These are phyloP conservation scores for Erythrobasidium yunnanense DNA, from an alignment of 768 basidiomycete species.

Conservation along the genomic window DNA sequence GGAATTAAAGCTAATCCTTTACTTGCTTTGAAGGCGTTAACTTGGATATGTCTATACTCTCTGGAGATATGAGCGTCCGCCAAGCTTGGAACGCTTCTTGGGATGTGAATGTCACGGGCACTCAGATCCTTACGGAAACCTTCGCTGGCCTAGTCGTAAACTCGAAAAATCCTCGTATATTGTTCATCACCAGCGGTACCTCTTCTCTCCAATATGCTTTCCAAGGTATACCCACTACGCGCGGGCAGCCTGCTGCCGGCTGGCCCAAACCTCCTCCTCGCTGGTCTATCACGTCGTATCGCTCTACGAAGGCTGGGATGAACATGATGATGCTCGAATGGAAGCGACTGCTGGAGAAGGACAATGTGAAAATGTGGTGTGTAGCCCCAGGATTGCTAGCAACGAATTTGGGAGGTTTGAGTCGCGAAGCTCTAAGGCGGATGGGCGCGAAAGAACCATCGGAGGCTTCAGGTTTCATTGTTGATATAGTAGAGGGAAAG, in stretches of 20 bases:
- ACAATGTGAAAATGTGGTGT: constrained; percentile 31
- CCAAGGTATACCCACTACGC: neutral
- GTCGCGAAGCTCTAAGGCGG: neutral
- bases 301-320: constrained; percentile 33
- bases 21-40: neutral
- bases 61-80: neutral
- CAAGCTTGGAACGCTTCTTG: neutral
- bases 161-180: constrained; percentile 5
- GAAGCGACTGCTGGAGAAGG: constrained; percentile 33
- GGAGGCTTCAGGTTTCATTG: constrained; percentile 27
- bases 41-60: neutral
- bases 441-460: constrained; percentile 30
- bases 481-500: constrained; percentile 31
- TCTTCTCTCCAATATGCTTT: neutral
- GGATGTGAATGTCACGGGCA: constrained; percentile 32
- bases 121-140: constrained; percentile 31
- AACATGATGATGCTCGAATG: constrained; percentile 36
- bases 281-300: constrained; percentile 26
- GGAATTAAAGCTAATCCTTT: neutral
- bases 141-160: constrained; percentile 31
- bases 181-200: constrained; percentile 29
- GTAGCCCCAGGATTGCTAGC: constrained; percentile 34
- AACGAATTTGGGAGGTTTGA: constrained; percentile 28
- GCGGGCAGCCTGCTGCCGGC: neutral
- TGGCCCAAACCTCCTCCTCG: neutral